Evolutionary conservation across 208 protist genomes (phyloP).

Genomic region (Crithidia brevicula): DNA sequence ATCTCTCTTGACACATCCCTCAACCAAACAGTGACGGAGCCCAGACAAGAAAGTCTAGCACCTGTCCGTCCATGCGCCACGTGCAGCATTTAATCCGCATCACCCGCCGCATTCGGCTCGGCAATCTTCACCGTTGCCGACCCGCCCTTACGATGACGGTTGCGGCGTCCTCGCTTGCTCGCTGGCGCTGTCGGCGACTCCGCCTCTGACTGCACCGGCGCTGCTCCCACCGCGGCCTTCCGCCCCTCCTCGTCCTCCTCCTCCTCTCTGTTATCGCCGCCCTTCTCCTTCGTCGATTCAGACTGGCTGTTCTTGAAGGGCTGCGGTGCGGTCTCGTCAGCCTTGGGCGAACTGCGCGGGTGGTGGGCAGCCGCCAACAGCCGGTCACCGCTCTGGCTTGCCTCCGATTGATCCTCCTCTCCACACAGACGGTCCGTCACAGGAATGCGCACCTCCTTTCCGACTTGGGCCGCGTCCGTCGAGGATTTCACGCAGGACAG

Average conservation of each 20-base stretch:
- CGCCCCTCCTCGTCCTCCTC: not conserved
- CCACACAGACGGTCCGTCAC: conserved; percentile 27
- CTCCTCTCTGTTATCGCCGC: not conserved
- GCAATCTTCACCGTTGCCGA: conserved; percentile 1
- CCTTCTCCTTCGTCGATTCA: not conserved
- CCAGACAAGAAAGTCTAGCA: not conserved
- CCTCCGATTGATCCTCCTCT: not conserved
- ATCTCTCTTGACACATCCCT: no score
- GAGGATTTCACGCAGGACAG: conserved; percentile 25
- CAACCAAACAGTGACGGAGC: not conserved
- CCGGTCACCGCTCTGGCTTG: not conserved
- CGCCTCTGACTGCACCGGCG: not conserved
- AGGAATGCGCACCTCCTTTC: conserved; percentile 35
- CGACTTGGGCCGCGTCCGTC: conserved; percentile 32
- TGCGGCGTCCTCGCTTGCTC: conserved; percentile 9
- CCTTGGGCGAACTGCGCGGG: not conserved
- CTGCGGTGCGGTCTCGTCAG: not conserved
- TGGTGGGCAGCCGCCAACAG: not conserved
- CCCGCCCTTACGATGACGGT: conserved; percentile 1
- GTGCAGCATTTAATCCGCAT: not conserved
- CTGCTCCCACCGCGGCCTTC: not conserved
- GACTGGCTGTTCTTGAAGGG: not conserved
- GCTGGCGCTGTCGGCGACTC: not conserved
- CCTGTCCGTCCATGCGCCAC: no score
- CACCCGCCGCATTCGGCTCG: not conserved